These are phyloP conservation scores for Macrocystidia cucumis DNA, from an alignment of 1,284 basidiomycete species.

Conservation along the genomic window DNA sequence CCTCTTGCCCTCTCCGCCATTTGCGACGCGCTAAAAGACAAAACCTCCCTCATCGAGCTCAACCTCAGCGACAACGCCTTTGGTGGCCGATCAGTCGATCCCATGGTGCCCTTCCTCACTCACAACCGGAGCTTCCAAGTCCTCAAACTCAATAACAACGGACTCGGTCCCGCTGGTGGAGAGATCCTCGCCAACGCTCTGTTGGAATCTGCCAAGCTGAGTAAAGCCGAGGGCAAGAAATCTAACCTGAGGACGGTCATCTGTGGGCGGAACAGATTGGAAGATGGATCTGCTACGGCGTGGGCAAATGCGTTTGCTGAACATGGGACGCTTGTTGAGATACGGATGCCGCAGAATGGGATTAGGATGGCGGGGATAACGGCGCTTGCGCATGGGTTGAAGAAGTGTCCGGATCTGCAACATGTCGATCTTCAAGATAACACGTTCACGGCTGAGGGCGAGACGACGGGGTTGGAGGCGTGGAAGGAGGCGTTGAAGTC, in stretches of 20 bases:
- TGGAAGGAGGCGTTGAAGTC: constrained; percentile 66
- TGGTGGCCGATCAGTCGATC: constrained; percentile 91
- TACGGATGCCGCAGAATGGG: constrained; percentile 95
- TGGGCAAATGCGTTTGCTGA: constrained; percentile 90
- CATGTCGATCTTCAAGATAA: constrained; percentile 95
- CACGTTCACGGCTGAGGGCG: constrained; percentile 74
- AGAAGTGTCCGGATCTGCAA: constrained; percentile 62
- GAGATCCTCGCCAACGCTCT: constrained; percentile 83
- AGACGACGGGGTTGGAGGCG: constrained; percentile 41
- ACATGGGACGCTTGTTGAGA: constrained; percentile 77
- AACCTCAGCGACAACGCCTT: constrained; percentile 97
- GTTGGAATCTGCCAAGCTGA: constrained; percentile 66
- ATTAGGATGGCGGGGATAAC: constrained; percentile 92
- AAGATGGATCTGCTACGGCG: constrained; percentile 79
- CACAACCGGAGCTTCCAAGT: constrained; percentile 75
- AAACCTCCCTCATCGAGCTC: constrained; percentile 79
- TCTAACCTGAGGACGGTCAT: constrained; percentile 78
- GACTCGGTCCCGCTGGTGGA: constrained; percentile 91
- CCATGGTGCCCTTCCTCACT: constrained; percentile 86
- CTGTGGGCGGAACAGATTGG: constrained; percentile 92
- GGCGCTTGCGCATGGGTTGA: constrained; percentile 73
- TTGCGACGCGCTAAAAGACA: constrained; percentile 80
- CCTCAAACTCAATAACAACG: constrained; percentile 95
- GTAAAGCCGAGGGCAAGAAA: constrained; percentile 56
- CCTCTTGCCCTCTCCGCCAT: constrained; percentile 85